Conservation (phyloP, 257 asterid genomes). For the Rhazya stricta region DNA sequence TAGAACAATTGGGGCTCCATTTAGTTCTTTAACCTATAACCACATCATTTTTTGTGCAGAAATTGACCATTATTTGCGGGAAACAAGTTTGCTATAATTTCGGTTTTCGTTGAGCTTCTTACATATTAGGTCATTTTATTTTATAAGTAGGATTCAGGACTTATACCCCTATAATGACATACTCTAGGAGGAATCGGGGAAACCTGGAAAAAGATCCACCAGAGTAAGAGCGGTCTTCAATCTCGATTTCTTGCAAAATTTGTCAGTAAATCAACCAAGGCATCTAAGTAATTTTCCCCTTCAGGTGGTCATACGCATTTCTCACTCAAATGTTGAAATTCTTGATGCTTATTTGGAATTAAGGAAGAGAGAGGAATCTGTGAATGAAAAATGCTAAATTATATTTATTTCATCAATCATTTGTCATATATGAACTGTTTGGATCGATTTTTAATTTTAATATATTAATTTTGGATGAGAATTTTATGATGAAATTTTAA, state of each 20-base stretch:
- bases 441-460: conserved; percentile 7
- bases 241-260: neutral
- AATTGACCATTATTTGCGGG: neutral
- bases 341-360: neutral
- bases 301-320: neutral
- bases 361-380: neutral
- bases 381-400: neutral
- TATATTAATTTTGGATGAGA: neutral
- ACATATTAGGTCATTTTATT: no score
- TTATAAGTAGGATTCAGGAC: no score
- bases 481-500: neutral
- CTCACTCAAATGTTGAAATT: neutral
- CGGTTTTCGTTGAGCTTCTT: neutral
- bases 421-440: conserved; percentile 1
- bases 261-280: conserved; percentile 1
- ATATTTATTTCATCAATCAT: neutral
- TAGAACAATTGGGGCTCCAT: neutral
- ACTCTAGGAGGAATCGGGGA: neutral
- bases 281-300: neutral
- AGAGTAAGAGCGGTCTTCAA: neutral
- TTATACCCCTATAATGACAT: neutral
- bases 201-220: neutral
- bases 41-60: no score
- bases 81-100: neutral
- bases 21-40: no score